A percentile compares a stretch with the other conserved stretches of the same genome.
Evolutionary conservation across 768 basidiomycete genomes (phyloP).

Genomic region (Dictyophora rubrovolvata): DNA sequence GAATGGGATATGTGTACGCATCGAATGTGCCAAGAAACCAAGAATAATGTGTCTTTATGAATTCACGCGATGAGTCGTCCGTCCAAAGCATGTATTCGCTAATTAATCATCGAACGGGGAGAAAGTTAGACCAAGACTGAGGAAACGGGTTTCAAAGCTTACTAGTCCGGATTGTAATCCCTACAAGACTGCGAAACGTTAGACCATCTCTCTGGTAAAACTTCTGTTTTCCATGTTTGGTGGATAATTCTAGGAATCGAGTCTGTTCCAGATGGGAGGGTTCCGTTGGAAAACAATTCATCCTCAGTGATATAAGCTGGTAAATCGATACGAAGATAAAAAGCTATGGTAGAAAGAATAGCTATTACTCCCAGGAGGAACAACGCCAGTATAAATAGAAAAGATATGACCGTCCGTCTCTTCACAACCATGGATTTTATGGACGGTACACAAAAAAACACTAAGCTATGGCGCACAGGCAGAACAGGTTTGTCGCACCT

Average conservation of each 20-base stretch:
- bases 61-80: slow-evolving; percentile 79
- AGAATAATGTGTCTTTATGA: slow-evolving; percentile 78
- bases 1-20: slow-evolving; percentile 82
- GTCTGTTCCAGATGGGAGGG: slow-evolving; percentile 53
- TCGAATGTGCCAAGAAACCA: slow-evolving; percentile 95
- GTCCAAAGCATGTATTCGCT: slow-evolving; percentile 99
- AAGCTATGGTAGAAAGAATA: slow-evolving; percentile 86
- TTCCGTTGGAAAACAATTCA: slow-evolving; percentile 62
- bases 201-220: slow-evolving; percentile 74
- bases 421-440: slow-evolving; percentile 4
- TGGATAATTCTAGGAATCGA: slow-evolving; percentile 88
- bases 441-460: background rate
- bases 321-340: slow-evolving; percentile 75
- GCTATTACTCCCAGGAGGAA: slow-evolving; percentile 80
- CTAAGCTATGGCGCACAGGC: background rate
- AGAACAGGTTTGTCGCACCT: background rate
- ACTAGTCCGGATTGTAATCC: slow-evolving; percentile 96
- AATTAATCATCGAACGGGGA: slow-evolving; percentile 25
- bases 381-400: slow-evolving; percentile 53
- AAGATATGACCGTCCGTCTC: slow-evolving; percentile 33
- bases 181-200: slow-evolving; percentile 74
- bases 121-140: slow-evolving; percentile 1
- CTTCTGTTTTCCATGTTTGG: slow-evolving; percentile 96
- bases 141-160: slow-evolving; percentile 25
- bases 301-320: slow-evolving; percentile 70